Base-by-base conservation (phyloP, 2,329 filamentous ascomycete genomes). In the Bretziella fagacearum region DNA sequence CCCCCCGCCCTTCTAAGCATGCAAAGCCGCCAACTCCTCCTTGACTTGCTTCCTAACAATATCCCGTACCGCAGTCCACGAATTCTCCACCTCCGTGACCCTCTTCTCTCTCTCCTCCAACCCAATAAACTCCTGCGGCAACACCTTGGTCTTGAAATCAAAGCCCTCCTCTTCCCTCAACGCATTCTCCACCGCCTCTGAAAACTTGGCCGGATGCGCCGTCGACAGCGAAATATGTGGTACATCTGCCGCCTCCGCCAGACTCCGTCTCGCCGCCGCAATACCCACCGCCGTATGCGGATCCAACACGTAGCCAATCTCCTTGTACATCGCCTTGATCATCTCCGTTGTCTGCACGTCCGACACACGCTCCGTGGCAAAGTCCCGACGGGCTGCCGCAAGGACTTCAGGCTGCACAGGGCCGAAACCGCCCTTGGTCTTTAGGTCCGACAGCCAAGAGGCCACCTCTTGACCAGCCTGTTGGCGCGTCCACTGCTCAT, bases 151-250 rank as follows among this genome's bases (percentile, higher is more conserved):
- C 33, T 74, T 68, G 59, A 94, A 94, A 55, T 76, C 71, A 56
- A 93, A 95, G 1, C 71, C 77, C n/a, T 71, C 61, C 58, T 83
- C 70, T 6, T 73, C 73, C 53, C 77, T 72, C 51, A 96, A 67
- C 0, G 89, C 86, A 41, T 81, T 56, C 55, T 87, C 81, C 1
- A 98, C 89, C 0, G 87, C 87, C 26, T 76, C 75, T 0, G 81
- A 78, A 58, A 98, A 98, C 63, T 98, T 98, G 52, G 89, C 91
- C 0, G 91, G 89, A 62, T 98, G 91, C 2, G 91, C 91, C 2
- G 91, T 98, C 1, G 87, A 84, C 2, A 98, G 74, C 1, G 85
- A 79, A 56, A 98, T 81, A 60, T 93, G 82, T n/a, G 63, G 68
- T 45, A 79, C 64, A 13, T 66, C 65, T 2, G 68, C 60, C 23